Percentiles rank a stretch among this genome's conserved stretches.
Evolutionary conservation across 768 basidiomycete species (phyloP).

Genomic region (Tephrocybe rancida): DNA sequence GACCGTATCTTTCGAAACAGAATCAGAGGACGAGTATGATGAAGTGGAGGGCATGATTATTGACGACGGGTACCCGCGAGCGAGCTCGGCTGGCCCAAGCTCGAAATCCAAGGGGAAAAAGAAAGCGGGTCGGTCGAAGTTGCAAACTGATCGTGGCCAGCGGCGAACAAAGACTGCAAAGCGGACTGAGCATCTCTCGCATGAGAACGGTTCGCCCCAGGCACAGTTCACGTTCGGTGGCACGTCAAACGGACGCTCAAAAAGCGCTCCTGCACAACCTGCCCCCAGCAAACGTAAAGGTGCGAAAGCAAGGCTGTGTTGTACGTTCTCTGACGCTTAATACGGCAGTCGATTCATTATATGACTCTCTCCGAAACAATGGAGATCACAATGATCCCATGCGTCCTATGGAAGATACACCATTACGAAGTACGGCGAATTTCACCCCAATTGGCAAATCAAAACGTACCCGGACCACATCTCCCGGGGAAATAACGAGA

Average conservation of each 20-base stretch:
- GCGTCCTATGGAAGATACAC: conserved; percentile 31
- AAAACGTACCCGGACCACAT: conserved; percentile 56
- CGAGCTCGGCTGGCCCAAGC: conserved; percentile 23
- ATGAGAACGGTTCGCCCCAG: conserved; percentile 10
- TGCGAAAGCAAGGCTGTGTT: conserved; percentile 20
- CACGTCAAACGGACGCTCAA: conserved; percentile 12
- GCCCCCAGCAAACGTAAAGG: conserved; percentile 50
- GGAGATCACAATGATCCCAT: conserved; percentile 30
- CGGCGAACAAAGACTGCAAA: conserved; percentile 31
- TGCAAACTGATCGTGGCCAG: conserved; percentile 33
- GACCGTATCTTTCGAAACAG: conserved; percentile 6
- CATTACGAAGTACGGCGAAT: conserved; percentile 29
- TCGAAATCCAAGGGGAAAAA: too few species aligned
- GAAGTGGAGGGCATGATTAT: conserved; percentile 57
- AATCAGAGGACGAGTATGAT: conserved; percentile 37
- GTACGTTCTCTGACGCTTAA: conserved; percentile 1
- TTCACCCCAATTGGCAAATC: conserved; percentile 32
- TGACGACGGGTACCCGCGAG: conserved; percentile 29
- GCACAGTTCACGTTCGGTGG: conserved; percentile 17
- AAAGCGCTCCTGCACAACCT: conserved; percentile 26
- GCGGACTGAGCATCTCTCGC: conserved; percentile 25
- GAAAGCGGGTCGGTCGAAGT: conserved; percentile 31
- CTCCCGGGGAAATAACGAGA: conserved; percentile 43
- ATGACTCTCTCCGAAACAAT: conserved; percentile 33
- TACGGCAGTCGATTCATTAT: conserved; percentile 32